These are phyloP conservation scores for Fusarium marasasianum DNA, from an alignment of 2,329 filamentous ascomycete species.

Conservation along the genomic window DNA sequence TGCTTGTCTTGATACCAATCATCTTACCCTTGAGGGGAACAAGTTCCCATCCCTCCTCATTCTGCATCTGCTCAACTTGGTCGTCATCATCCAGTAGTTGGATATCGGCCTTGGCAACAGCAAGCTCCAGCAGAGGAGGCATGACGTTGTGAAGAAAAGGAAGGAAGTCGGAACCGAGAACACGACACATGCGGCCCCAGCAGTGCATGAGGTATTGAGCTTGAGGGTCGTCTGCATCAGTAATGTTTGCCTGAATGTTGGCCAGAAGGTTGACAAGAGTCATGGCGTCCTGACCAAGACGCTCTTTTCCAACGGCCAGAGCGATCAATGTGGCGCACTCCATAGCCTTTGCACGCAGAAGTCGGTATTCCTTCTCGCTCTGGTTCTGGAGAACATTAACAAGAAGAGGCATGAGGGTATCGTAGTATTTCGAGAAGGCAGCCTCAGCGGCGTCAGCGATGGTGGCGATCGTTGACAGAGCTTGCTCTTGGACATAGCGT, in stretches of 20 bases:
- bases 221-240: slow-evolving; percentile 93
- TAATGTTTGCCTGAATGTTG: slow-evolving; percentile 85
- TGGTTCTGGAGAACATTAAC: slow-evolving; percentile 90
- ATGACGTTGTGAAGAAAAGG: slow-evolving; percentile 94
- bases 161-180: slow-evolving; percentile 88
- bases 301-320: slow-evolving; percentile 91
- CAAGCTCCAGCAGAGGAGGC: slow-evolving; percentile 89
- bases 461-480: slow-evolving; percentile 95
- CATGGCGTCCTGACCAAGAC: slow-evolving; percentile 87
- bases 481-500: slow-evolving; percentile 97
- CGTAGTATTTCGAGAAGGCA: slow-evolving; percentile 94
- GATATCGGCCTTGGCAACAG: slow-evolving; percentile 95
- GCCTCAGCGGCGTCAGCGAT: slow-evolving; percentile 98
- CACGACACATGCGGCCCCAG: slow-evolving; percentile 98
- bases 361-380: slow-evolving; percentile 90
- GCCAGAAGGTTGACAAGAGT: slow-evolving; percentile 88
- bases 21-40: slow-evolving; percentile 97
- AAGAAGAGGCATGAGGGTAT: slow-evolving; percentile 92
- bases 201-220: slow-evolving; percentile 98
- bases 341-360: slow-evolving; percentile 97
- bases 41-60: slow-evolving; percentile 97
- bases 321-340: slow-evolving; percentile 97
- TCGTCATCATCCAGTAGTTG: slow-evolving; percentile 96
- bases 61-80: slow-evolving; percentile 89
- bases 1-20: slow-evolving; percentile 97